These are phyloP conservation scores for Fraxinus albicans DNA, from an alignment of 305 asterid species.

Conservation along the genomic window DNA sequence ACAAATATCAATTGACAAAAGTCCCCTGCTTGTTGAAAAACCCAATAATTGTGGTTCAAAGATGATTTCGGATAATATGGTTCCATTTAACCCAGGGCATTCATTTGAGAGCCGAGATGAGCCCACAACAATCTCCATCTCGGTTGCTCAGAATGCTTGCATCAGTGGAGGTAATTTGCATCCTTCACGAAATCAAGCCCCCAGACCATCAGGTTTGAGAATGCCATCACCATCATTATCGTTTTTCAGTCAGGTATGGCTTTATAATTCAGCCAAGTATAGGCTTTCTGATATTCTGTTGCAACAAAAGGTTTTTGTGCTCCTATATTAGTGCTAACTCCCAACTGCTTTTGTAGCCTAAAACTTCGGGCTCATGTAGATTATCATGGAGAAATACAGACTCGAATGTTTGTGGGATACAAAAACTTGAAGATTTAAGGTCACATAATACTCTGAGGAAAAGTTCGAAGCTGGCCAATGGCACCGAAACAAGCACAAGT, in stretches of 20 bases:
- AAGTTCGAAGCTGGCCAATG: constrained; percentile 27
- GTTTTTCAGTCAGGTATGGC: constrained; percentile 76
- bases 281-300: constrained; percentile 6
- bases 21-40: constrained; percentile 31
- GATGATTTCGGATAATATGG: constrained; percentile 33
- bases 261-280: constrained; percentile 27
- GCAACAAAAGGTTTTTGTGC: constrained; percentile 10
- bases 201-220: constrained; percentile 81
- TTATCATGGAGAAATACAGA: constrained; percentile 39
- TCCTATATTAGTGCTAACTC: constrained; percentile 20
- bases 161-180: constrained; percentile 37
- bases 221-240: constrained; percentile 96
- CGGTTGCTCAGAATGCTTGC: constrained; percentile 37
- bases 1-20: constrained; percentile 35
- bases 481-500: constrained; percentile 24
- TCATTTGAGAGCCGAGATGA: constrained; percentile 38
- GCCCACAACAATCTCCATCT: constrained; percentile 26
- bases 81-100: constrained; percentile 30
- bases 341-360: constrained; percentile 58
- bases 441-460: constrained; percentile 32
- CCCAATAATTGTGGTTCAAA: constrained; percentile 34
- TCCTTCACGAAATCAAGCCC: constrained; percentile 35
- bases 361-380: constrained; percentile 40
- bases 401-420: constrained; percentile 34
- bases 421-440: constrained; percentile 40